Conservation (phyloP, 306 rosid species). For the Myrica gale region DNA sequence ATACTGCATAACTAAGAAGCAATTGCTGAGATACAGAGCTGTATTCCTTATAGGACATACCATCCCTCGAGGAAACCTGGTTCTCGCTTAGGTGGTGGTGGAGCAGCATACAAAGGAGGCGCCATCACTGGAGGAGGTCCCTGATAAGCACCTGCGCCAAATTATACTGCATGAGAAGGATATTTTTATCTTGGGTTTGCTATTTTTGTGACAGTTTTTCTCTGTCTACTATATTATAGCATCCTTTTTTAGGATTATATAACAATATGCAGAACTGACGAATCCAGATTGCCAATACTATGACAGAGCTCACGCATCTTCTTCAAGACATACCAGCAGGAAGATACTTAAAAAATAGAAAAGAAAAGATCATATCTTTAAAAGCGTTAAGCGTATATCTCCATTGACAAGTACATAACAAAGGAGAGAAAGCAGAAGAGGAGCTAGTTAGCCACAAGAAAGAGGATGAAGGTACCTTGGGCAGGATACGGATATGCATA, state of each 20-base stretch:
- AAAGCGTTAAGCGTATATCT: no score
- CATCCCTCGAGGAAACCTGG: slow-evolving; percentile 79
- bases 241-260: background rate
- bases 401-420: no score
- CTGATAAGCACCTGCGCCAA: slow-evolving; percentile 50
- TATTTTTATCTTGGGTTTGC: background rate
- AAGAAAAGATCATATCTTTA: no score
- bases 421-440: no score
- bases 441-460: background rate
- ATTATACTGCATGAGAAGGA: background rate
- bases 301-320: no score
- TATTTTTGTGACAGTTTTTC: background rate
- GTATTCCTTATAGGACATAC: slow-evolving; percentile 32
- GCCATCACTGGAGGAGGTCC: slow-evolving; percentile 58
- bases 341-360: no score
- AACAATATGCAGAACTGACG: background rate
- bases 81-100: slow-evolving; percentile 42
- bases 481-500: slow-evolving; percentile 68
- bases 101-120: slow-evolving; percentile 64
- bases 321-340: no score
- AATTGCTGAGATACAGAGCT: background rate
- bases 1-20: background rate
- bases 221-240: background rate
- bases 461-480: slow-evolving; percentile 43
- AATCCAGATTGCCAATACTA: background rate